Evolutionary conservation across 805 yeast species (phyloP), one percentile per base, ranked within the genome.

Genomic region (Sungouiozyma intestinalis): DNA sequence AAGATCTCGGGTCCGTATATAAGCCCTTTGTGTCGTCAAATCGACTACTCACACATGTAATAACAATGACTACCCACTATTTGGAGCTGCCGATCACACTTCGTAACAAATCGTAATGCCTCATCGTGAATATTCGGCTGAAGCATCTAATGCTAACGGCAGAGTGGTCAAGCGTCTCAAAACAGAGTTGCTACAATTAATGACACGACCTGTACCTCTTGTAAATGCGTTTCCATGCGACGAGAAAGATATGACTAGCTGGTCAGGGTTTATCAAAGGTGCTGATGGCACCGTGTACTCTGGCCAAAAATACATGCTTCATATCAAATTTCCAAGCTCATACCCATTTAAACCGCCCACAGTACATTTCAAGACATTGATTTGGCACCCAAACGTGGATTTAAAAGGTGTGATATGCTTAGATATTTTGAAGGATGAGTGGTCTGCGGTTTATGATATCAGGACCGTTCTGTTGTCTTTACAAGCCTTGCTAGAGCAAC

Each of bases 371-470:
- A 68, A 67, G 27, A 70, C 77, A 35, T 80, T 81, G 15, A 71
- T 76, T 71, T 74, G 76, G 70, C 83, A 77, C 52, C 84, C 84
- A 20, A 77, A 78, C 53, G 75, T 77, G 46, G 80, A 76, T 49
- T 71, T 73, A 67, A 63, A 71, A 41, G 84, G 84, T n/a, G 71
- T 75, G 47, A 79, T 78, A 45, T 78, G 84, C 48, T 63, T 77
- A 36, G 81, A 77, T 54, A 77, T 78, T 41, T 64, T 78, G 55
- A 76, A 77, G 54, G 81, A 76, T 40, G 68, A 76, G 48, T 78
- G 84, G 84, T 69, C 77, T 40, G 81, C 79, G 1, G 72, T 76
- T 8, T 76, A 74, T 58, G 75, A 76, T 48, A 77, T 78, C 9
- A 79, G 75, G 59, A 73, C 79, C 38, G 72, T 77, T 41, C 62